A percentile compares a stretch with the other conserved stretches of the same genome.
Conservation (phyloP, 2,329 filamentous ascomycete species). For the Fusarium chaquense region DNA sequence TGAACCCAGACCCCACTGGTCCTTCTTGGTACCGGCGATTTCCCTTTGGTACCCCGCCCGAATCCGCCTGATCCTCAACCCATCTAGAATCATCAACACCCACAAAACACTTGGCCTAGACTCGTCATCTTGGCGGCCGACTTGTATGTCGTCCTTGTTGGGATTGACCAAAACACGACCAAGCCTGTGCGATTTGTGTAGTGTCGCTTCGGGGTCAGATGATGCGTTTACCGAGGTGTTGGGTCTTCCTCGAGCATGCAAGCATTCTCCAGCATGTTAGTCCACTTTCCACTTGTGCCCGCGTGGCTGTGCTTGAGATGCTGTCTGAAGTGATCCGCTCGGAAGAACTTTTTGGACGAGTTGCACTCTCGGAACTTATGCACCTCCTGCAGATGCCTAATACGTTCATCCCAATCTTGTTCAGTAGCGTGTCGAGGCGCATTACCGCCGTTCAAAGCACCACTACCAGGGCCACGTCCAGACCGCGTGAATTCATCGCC, state of each 20-base stretch:
- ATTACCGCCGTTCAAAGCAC: conserved; percentile 52
- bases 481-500: conserved; percentile 83
- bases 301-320: conserved; percentile 98
- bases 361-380: conserved; percentile 99
- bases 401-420: conserved; percentile 87
- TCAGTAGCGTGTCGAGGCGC: conserved; percentile 70
- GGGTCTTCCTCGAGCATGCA: conserved; percentile 91
- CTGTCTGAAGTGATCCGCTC: conserved; percentile 97
- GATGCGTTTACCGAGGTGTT: conserved; percentile 48
- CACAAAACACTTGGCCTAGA: conserved; percentile 25
- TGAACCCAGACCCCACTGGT: conserved; percentile 30
- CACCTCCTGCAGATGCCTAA: conserved; percentile 87
- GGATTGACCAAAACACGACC: not conserved
- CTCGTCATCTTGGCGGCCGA: conserved; percentile 36
- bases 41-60: conserved; percentile 38
- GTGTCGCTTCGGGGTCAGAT: conserved; percentile 1
- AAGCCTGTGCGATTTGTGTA: conserved; percentile 4
- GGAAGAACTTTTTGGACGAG: conserved; percentile 96
- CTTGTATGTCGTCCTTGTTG: conserved; percentile 9
- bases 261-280: conserved; percentile 95
- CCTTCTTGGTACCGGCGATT: conserved; percentile 21
- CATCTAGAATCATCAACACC: conserved; percentile 36
- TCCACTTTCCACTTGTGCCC: conserved; percentile 98
- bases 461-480: conserved; percentile 55
- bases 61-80: conserved; percentile 33